These are phyloP conservation scores for Trichoderma polysporum DNA, from an alignment of 2,329 filamentous ascomycete species.

Conservation along the genomic window DNA sequence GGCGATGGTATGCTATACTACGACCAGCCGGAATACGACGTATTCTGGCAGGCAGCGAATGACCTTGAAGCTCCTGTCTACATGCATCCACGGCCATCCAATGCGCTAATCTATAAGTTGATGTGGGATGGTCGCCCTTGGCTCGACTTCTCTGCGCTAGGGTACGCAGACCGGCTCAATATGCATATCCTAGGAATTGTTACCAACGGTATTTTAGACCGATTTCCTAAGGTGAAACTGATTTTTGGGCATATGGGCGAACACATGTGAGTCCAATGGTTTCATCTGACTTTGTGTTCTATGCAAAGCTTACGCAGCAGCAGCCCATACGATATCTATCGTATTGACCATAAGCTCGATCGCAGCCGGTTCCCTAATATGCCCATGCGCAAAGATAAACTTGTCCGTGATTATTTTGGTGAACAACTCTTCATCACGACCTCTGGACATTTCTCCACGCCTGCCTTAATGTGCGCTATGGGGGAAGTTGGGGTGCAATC, in stretches of 20 bases:
- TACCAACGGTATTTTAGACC: constrained; percentile 50
- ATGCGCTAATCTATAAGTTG: constrained; percentile 56
- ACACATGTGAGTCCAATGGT: constrained; percentile 34
- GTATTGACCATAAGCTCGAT: constrained; percentile 55
- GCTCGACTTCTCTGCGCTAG: constrained; percentile 59
- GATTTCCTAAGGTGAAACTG: constrained; percentile 45
- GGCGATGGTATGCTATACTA: constrained; percentile 65
- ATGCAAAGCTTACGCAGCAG: not conserved
- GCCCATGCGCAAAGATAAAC: constrained; percentile 49
- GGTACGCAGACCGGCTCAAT: constrained; percentile 58
- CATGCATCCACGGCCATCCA: constrained; percentile 60
- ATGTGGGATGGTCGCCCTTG: constrained; percentile 59
- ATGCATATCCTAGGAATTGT: constrained; percentile 55
- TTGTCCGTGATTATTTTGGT: constrained; percentile 53
- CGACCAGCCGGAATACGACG: constrained; percentile 58
- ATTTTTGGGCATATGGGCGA: constrained; percentile 50
- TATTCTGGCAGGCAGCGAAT: constrained; percentile 59
- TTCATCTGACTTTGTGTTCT: too few relatives aligned
- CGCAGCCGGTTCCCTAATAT: constrained; percentile 46
- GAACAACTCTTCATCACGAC: constrained; percentile 59
- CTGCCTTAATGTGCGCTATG: constrained; percentile 50
- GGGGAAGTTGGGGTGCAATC: constrained; percentile 50
- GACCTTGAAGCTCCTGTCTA: constrained; percentile 65
- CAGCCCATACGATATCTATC: constrained; percentile 47
- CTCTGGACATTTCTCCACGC: constrained; percentile 54